These are phyloP conservation scores for Yamadazyma mexicana DNA, from an alignment of 1,139 yeast genomes.

Conservation along the genomic window DNA sequence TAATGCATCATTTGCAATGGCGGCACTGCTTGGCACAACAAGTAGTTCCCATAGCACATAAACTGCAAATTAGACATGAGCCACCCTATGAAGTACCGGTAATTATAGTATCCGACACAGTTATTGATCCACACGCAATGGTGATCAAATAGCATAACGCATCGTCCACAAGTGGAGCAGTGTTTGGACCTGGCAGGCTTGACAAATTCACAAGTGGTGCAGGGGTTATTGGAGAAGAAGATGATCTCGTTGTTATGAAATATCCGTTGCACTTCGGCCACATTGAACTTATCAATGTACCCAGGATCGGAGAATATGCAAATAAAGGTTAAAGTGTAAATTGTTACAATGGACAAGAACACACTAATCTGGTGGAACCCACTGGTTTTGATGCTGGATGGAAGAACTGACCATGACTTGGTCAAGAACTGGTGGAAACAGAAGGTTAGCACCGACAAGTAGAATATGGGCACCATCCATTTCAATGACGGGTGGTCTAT, in stretches of 20 bases:
- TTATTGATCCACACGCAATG: constrained; percentile 96
- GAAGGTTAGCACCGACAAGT: constrained; percentile 41
- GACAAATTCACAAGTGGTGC: constrained; percentile 60
- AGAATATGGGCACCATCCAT: constrained; percentile 53
- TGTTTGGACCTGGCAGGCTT: constrained; percentile 93
- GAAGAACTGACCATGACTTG: constrained; percentile 19
- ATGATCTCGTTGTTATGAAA: constrained; percentile 57
- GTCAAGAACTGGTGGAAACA: constrained; percentile 31
- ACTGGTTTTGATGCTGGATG: constrained; percentile 6
- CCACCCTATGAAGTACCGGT: constrained; percentile 66
- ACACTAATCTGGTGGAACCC: constrained; percentile 22
- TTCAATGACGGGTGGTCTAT: constrained; percentile 18
- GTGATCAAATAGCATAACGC: constrained; percentile 77
- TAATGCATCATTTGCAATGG: constrained; percentile 28
- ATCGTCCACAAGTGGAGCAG: constrained; percentile 69
- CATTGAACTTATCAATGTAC: constrained; percentile 18
- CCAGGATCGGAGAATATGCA: constrained; percentile 60
- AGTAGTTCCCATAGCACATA: constrained; percentile 59
- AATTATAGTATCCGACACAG: constrained; percentile 81
- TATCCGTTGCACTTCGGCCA: constrained; percentile 16
- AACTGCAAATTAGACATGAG: constrained; percentile 56
- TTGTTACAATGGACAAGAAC: constrained; percentile 29
- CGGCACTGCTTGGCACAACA: constrained; percentile 35
- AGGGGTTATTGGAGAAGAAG: constrained; percentile 44
- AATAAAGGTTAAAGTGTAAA: constrained; percentile 30